Evolutionary conservation across 2,329 filamentous ascomycete species (phyloP), one percentile per base, ranked within the genome.

Genomic region (Pseudogymnoascus verrucosus): DNA sequence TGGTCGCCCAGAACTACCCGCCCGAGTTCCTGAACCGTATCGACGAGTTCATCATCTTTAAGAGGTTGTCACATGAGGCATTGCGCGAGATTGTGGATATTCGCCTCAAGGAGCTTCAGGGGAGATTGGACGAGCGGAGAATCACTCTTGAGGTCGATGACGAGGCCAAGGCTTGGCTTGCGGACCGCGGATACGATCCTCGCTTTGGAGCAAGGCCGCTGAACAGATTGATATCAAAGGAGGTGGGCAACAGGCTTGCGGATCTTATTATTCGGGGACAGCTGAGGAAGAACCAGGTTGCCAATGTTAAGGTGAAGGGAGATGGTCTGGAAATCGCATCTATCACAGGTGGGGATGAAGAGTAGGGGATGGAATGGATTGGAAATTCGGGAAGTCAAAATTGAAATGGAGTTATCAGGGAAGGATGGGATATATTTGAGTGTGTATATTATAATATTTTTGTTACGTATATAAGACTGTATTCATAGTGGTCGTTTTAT

Each of bases 11-110:
- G 7, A 80, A 78, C 61, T 88, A 97, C 73, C 87, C 93, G 4
- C 95, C 95, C 2, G 95, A 98, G 74, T 99, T 98, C 80, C 83
- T 98, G 67, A 98, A 99, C 78, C 86, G 95, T 19, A 91, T 98
- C 67, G 93, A 98, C 76, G 93, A 96, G 66, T 97, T 98, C 78
- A 97, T 98, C 74, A 80, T 98, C 72, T 98, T 98, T 82, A 93
- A 93, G 77, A 85, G 93, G 7, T 83, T 98, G 1, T 90, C 91
- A 0, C 83, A 82, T 31, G 79, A 82, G 16, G 93, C 93, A 14
- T 82, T 98, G 64, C 84, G 91, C 31, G 93, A 96, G 72, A 98
- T 98, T 67, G 92, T 97, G 60, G 91, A 98, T 71, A 97, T 98
- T 67, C 86, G 95, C 34, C 81, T 98, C 59, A 84, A 82, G 66